A percentile compares a stretch with the other conserved stretches of the same genome.
Conservation (phyloP, 164 flowering plant genomes). For the Vitis cinerea region DNA sequence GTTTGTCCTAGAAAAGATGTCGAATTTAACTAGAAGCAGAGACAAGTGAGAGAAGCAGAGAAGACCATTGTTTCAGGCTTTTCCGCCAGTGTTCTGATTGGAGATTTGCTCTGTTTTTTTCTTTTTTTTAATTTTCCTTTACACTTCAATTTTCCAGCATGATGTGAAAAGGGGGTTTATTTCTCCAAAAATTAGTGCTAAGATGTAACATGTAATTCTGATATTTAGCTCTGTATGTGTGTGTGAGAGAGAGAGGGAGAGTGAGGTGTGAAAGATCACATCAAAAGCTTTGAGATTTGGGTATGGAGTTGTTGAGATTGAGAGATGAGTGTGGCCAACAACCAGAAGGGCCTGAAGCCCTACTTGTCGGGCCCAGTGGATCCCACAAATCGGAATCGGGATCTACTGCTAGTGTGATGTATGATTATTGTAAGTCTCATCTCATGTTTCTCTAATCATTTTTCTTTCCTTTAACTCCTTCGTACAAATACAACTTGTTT, state of each 20-base stretch:
- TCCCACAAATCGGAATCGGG: slow-evolving; percentile 36
- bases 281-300: slow-evolving; percentile 5
- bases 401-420: slow-evolving; percentile 24
- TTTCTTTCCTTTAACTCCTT: neutral
- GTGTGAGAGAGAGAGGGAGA: neutral
- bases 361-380: slow-evolving; percentile 27
- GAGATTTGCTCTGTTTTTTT: slow-evolving; percentile 3
- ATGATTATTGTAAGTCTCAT: slow-evolving; percentile 13
- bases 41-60: slow-evolving; percentile 1
- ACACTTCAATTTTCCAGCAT: slow-evolving; percentile 10
- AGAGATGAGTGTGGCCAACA: slow-evolving; percentile 42
- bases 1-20: slow-evolving; percentile 10
- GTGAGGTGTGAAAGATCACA: neutral
- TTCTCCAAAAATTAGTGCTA: slow-evolving; percentile 5
- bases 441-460: slow-evolving; percentile 2
- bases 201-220: slow-evolving; percentile 7
- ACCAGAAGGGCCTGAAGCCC: slow-evolving; percentile 34
- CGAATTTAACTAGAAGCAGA: slow-evolving; percentile 7
- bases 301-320: slow-evolving; percentile 24
- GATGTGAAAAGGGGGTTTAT: slow-evolving; percentile 13
- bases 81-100: slow-evolving; percentile 2
- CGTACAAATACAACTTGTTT: neutral
- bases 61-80: neutral
- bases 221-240: neutral
- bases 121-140: slow-evolving; percentile 2